These are phyloP conservation scores for Lycium barbarum DNA, from an alignment of 257 asterid species.

Conservation along the genomic window DNA sequence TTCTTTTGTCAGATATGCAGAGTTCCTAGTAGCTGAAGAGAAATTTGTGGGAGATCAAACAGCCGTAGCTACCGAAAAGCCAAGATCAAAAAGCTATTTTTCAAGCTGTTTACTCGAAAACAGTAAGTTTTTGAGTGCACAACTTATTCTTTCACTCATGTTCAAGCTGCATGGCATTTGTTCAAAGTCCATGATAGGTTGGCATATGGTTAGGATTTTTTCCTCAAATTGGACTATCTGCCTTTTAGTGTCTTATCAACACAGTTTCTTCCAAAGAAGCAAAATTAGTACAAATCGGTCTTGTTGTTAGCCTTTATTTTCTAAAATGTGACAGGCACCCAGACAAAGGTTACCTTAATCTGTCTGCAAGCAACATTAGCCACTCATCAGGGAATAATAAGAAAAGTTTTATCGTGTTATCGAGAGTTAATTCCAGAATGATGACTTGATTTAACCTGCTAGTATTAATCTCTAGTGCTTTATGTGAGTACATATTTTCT, in stretches of 20 bases:
- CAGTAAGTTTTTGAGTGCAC: not conserved
- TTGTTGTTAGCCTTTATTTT: not conserved
- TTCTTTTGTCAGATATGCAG: not conserved
- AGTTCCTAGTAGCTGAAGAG: not conserved
- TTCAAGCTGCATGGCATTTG: not conserved
- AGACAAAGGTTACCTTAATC: constrained; percentile 6
- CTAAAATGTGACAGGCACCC: constrained; percentile 15
- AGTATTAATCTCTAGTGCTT: not conserved
- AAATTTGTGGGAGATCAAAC: not conserved
- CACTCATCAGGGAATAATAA: not conserved
- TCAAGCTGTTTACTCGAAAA: not conserved
- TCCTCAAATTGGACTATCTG: constrained; percentile 11
- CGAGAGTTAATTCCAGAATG: not conserved
- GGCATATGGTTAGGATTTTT: not conserved
- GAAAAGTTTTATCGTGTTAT: not conserved
- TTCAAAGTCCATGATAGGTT: not conserved
- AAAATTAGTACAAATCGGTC: constrained; percentile 19
- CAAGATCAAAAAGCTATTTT: not conserved
- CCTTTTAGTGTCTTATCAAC: not conserved
- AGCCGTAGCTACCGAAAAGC: not conserved
- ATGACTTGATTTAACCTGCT: not conserved
- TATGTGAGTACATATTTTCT: not conserved
- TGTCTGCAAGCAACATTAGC: not conserved
- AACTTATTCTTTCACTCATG: not conserved
- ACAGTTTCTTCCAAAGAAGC: not conserved